A percentile compares a stretch with the other conserved stretches of the same genome.
These are phyloP conservation scores for Globisporangium abappressorium DNA, from an alignment of 352 stramenopile species.

Conservation along the genomic window DNA sequence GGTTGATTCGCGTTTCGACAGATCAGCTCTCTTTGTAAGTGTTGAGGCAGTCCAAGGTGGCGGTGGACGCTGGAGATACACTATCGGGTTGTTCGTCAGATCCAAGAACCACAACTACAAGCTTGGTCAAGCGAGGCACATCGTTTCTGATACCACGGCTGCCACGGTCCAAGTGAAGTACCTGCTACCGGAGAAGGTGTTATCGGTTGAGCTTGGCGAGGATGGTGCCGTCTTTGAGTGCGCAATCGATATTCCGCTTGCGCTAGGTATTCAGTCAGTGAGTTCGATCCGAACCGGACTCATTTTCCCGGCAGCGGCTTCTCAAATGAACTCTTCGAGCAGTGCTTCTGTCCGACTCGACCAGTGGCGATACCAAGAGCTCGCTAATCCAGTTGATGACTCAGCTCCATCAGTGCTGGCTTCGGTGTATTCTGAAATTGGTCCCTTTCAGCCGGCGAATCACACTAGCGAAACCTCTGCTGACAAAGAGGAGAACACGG, in stretches of 20 bases:
- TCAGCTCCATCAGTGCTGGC: constrained; percentile 28
- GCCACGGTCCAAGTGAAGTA: constrained; percentile 40
- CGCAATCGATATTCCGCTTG: constrained; percentile 51
- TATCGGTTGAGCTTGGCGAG: constrained; percentile 39
- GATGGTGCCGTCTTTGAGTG: constrained; percentile 46
- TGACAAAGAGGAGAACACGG: constrained; percentile 18
- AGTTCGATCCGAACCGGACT: constrained; percentile 38
- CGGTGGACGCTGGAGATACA: constrained; percentile 24
- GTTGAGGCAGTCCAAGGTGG: neutral
- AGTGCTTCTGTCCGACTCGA: constrained; percentile 18
- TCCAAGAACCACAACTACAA: constrained; percentile 35
- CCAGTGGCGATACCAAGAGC: constrained; percentile 35
- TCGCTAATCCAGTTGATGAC: neutral
- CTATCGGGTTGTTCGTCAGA: constrained; percentile 42
- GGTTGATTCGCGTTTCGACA: constrained; percentile 19
- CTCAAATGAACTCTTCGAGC: neutral
- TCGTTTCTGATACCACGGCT: constrained; percentile 21
- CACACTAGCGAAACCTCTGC: constrained; percentile 14
- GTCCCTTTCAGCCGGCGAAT: constrained; percentile 15
- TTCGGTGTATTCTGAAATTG: constrained; percentile 37
- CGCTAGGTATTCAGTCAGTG: constrained; percentile 31
- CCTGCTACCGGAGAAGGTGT: constrained; percentile 33
- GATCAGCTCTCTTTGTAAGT: constrained; percentile 41
- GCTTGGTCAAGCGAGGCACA: constrained; percentile 30
- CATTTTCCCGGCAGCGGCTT: constrained; percentile 33